A percentile compares a stretch with the other conserved stretches of the same genome.
Evolutionary conservation across 2,329 filamentous ascomycete genomes (phyloP).

Genomic region (Fusarium coffeatum): DNA sequence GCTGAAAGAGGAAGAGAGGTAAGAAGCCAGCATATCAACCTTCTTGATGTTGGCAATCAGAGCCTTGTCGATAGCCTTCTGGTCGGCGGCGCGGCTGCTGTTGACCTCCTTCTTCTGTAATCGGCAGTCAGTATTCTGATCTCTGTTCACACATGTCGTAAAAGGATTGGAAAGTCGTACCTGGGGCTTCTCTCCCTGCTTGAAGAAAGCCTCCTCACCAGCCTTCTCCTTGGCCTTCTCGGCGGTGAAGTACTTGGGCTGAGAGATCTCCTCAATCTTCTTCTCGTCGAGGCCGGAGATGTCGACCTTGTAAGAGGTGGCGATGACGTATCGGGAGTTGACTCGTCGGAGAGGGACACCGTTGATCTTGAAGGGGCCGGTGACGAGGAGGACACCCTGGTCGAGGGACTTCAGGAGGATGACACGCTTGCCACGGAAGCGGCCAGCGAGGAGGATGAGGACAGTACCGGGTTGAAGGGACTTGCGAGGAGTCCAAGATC

Average conservation of each 20-base stretch:
- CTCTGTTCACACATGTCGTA: conserved; percentile 3
- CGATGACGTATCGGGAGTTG: conserved; percentile 94
- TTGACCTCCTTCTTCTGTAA: conserved; percentile 95
- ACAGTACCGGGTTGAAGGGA: conserved; percentile 94
- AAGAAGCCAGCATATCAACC: conserved; percentile 91
- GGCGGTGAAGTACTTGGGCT: conserved; percentile 92
- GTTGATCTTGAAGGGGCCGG: conserved; percentile 99
- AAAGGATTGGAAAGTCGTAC: conserved; percentile 63
- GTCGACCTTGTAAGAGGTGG: conserved; percentile 87
- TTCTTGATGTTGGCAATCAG: conserved; percentile 98
- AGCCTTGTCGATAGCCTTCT: conserved; percentile 98
- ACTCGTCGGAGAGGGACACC: conserved; percentile 96
- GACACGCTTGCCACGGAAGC: conserved; percentile 99
- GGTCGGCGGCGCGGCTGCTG: conserved; percentile 92
- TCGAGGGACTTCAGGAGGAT: conserved; percentile 97
- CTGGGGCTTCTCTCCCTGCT: conserved; percentile 98
- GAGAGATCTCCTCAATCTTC: conserved; percentile 84
- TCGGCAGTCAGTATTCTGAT: conserved; percentile 40
- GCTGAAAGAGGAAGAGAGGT: conserved; percentile 96
- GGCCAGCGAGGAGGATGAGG: conserved; percentile 98
- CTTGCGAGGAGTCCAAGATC: conserved; percentile 86
- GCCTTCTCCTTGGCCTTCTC: conserved; percentile 97
- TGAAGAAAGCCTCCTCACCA: conserved; percentile 98
- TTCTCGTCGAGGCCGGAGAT: conserved; percentile 86
- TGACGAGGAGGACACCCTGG: conserved; percentile 98